Conservation (phyloP, 306 rosid genomes). For the Elaeagnus macrophylla region DNA sequence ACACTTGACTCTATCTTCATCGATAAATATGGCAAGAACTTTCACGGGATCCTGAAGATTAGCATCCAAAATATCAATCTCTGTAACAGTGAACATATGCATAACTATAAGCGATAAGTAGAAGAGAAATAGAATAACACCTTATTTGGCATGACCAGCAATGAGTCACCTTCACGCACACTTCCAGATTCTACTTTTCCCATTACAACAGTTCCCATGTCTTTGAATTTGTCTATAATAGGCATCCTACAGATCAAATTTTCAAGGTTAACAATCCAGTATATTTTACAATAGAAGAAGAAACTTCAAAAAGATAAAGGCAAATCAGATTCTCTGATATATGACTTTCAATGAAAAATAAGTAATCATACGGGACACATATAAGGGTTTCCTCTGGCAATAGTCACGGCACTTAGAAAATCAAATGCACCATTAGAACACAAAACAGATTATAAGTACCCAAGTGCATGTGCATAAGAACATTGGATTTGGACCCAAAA, state of each 20-base stretch:
- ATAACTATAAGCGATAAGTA: too few relatives aligned
- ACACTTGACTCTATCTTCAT: slow-evolving; percentile 54
- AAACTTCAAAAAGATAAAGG: neutral
- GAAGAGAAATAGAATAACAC: slow-evolving; percentile 22
- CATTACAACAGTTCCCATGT: slow-evolving; percentile 93
- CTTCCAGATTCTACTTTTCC: slow-evolving; percentile 96
- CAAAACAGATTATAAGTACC: too few relatives aligned
- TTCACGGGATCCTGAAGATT: slow-evolving; percentile 66
- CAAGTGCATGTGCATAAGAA: too few relatives aligned
- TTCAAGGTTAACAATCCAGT: neutral
- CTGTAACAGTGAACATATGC: neutral
- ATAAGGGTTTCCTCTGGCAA: too few relatives aligned
- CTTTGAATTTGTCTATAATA: slow-evolving; percentile 79
- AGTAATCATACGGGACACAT: too few relatives aligned
- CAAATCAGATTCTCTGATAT: neutral
- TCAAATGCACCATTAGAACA: too few relatives aligned
- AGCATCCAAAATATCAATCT: slow-evolving; percentile 14
- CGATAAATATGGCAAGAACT: slow-evolving; percentile 54
- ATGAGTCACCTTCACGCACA: slow-evolving; percentile 67
- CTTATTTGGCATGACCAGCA: slow-evolving; percentile 94
- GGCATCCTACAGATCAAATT: slow-evolving; percentile 66
- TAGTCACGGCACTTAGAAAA: too few relatives aligned
- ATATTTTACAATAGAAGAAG: neutral
- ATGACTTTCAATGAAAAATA: too few relatives aligned
- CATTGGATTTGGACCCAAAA: too few relatives aligned